These are phyloP conservation scores for Seiridium unicorne DNA, from an alignment of 2,329 filamentous ascomycete genomes.

Conservation along the genomic window DNA sequence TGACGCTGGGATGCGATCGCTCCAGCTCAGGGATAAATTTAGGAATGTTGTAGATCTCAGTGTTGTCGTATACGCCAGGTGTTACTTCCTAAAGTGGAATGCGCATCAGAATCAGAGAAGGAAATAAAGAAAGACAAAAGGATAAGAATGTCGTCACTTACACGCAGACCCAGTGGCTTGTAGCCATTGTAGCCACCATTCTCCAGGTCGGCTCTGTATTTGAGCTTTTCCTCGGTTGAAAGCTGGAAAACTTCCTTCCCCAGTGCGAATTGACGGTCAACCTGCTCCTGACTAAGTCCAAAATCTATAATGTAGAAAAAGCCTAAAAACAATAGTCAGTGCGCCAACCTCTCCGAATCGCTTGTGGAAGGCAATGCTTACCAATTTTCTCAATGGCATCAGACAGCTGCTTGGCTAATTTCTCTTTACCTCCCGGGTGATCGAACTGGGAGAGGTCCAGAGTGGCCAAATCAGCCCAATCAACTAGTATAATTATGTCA, in stretches of 20 bases:
- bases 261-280: constrained; percentile 61
- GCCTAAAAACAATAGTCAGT: constrained; percentile 25
- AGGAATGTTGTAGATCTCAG: constrained; percentile 38
- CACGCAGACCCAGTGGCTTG: constrained; percentile 41
- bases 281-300: constrained; percentile 57
- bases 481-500: constrained; percentile 20
- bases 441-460: constrained; percentile 55
- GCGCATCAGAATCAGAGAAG: background rate
- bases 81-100: constrained; percentile 21
- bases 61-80: constrained; percentile 34
- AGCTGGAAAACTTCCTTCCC: constrained; percentile 58
- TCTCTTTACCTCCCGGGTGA: constrained; percentile 51
- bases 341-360: too few species aligned
- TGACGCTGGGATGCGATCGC: constrained; percentile 29
- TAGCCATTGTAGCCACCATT: constrained; percentile 58
- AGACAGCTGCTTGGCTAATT: constrained; percentile 51
- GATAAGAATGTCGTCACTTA: constrained; percentile 1
- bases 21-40: constrained; percentile 35
- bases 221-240: constrained; percentile 56
- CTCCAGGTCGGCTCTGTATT: constrained; percentile 49
- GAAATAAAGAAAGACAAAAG: background rate
- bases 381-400: constrained; percentile 49
- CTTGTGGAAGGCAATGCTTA: background rate
- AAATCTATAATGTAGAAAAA: constrained; percentile 66
- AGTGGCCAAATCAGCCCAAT: constrained; percentile 57